phyloP scores from a whole-genome alignment of 1,284 basidiomycete genomes.

The Ceratobasidium sp. region DNA sequence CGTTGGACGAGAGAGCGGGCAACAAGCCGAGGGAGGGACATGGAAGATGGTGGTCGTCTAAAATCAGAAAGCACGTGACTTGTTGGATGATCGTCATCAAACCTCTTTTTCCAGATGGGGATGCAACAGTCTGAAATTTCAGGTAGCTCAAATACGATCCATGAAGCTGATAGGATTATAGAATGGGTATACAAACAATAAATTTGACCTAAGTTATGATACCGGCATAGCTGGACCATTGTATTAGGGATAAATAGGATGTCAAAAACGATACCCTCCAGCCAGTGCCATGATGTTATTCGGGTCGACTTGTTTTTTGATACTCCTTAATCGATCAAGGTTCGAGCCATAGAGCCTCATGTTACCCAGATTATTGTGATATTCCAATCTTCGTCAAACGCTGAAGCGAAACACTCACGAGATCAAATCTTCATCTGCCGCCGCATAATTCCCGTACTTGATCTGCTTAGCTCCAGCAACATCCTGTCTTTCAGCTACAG shows the following conservation, averaged over 20 bases:
- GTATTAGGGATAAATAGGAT: slow-evolving; percentile 63
- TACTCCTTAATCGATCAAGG: slow-evolving; percentile 57
- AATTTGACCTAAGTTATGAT: too few species aligned
- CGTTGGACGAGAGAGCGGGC: slow-evolving; percentile 29
- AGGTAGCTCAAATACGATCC: neutral
- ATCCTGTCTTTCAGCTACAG: slow-evolving; percentile 62
- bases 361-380: neutral
- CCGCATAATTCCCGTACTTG: slow-evolving; percentile 68
- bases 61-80: slow-evolving; percentile 38
- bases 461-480: slow-evolving; percentile 56
- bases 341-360: slow-evolving; percentile 65
- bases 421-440: neutral
- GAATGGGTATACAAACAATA: too few species aligned
- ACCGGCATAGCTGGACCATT: slow-evolving; percentile 63
- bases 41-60: slow-evolving; percentile 12
- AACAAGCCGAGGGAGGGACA: slow-evolving; percentile 35
- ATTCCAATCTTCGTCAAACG: too few species aligned
- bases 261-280: slow-evolving; percentile 61
- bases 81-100: neutral
- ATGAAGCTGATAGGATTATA: neutral
- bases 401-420: too few species aligned
- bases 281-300: slow-evolving; percentile 69
- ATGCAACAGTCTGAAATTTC: neutral
- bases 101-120: neutral
- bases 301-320: slow-evolving; percentile 65